phyloP scores from a whole-genome alignment of 2,329 filamentous ascomycete species.

The Trichoderma afroharzianum region DNA sequence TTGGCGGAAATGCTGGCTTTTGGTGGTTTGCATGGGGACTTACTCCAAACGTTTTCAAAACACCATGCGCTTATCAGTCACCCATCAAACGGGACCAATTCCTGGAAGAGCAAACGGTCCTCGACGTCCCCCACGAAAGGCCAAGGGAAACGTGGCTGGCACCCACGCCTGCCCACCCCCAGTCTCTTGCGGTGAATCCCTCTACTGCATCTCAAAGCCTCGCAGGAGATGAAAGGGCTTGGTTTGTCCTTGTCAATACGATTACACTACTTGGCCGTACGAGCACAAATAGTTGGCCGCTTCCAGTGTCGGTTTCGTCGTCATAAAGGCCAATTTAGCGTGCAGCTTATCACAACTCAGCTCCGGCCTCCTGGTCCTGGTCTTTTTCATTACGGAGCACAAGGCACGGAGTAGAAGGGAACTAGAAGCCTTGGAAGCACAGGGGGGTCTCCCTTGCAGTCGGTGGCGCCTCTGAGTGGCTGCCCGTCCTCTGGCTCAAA shows the following conservation, averaged over 20 bases:
- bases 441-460: not conserved
- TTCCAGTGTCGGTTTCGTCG: not conserved
- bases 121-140: not conserved
- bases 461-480: not conserved
- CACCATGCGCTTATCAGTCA: not conserved
- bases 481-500: not conserved
- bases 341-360: conserved; percentile 8
- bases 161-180: not conserved
- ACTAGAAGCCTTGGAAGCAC: conserved; percentile 12
- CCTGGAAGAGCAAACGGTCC: not conserved
- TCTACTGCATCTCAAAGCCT: not conserved
- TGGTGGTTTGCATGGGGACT: not conserved
- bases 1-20: not conserved
- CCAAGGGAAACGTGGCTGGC: not conserved
- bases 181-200: not conserved
- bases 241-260: not conserved
- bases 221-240: not conserved
- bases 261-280: not conserved
- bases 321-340: not conserved
- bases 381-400: not conserved
- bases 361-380: not conserved
- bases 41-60: not conserved
- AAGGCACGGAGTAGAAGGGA: not conserved
- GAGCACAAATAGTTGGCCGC: not conserved
- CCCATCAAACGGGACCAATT: not conserved